These are phyloP conservation scores for Panaeolus cyanescens DNA, from an alignment of 768 basidiomycete species.

Conservation along the genomic window DNA sequence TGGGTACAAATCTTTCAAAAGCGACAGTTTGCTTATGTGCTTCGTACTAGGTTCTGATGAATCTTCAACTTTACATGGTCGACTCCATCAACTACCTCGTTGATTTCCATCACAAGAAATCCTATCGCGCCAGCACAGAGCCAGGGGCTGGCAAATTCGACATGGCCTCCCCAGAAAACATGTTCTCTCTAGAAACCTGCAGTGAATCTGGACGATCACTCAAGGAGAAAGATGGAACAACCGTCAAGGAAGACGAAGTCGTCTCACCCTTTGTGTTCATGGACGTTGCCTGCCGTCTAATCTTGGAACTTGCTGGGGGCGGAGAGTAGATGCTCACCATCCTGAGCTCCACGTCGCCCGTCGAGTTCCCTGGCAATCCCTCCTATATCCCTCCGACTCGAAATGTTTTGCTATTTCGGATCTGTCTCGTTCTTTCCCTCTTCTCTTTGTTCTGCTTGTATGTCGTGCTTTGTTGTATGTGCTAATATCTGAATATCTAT, in stretches of 20 bases:
- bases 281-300: slow-evolving; percentile 92
- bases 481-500: slow-evolving; percentile 2
- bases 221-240: slow-evolving; percentile 48
- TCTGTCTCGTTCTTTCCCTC: neutral
- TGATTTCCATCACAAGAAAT: slow-evolving; percentile 97
- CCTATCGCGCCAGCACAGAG: slow-evolving; percentile 76
- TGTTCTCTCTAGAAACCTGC: slow-evolving; percentile 42
- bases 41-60: slow-evolving; percentile 81
- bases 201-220: slow-evolving; percentile 57
- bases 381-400: slow-evolving; percentile 65
- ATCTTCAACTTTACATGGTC: slow-evolving; percentile 95
- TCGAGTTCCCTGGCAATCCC: slow-evolving; percentile 66
- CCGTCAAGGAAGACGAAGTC: slow-evolving; percentile 59
- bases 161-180: slow-evolving; percentile 49
- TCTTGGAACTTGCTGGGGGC: slow-evolving; percentile 86
- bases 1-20: neutral
- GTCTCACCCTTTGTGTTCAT: slow-evolving; percentile 93
- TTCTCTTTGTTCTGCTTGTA: neutral
- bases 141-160: slow-evolving; percentile 73
- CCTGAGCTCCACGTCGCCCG: slow-evolving; percentile 15
- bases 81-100: slow-evolving; percentile 96
- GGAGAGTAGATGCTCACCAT: slow-evolving; percentile 32
- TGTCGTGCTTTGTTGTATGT: neutral
- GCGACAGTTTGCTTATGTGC: slow-evolving; percentile 4
- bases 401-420: neutral